phyloP scores from a whole-genome alignment of 225 moss, liverwort and hornwort species.

The Lunularia cruciata region DNA sequence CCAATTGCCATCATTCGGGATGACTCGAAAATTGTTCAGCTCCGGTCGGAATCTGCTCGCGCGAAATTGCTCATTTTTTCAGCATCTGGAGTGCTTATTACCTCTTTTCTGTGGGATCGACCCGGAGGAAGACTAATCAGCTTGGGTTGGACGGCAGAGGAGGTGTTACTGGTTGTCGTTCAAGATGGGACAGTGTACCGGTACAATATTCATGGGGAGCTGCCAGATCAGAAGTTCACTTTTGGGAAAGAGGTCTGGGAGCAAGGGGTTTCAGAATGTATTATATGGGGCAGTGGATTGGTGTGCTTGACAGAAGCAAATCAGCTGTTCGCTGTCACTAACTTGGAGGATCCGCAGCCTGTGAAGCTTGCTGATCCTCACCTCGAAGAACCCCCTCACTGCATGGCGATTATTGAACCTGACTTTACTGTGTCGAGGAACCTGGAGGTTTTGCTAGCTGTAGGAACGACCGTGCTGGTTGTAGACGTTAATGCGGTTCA shows the following conservation, averaged over 20 bases:
- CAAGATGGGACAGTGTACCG: slow-evolving; percentile 91
- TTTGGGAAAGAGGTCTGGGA: slow-evolving; percentile 89
- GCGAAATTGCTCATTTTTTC: slow-evolving; percentile 82
- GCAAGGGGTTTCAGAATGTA: slow-evolving; percentile 85
- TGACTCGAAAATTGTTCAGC: slow-evolving; percentile 96
- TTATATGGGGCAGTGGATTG: slow-evolving; percentile 85
- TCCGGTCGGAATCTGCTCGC: slow-evolving; percentile 88
- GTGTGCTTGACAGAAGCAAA: slow-evolving; percentile 80
- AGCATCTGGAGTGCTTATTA: slow-evolving; percentile 69
- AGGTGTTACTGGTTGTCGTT: slow-evolving; percentile 77
- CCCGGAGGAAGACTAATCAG: slow-evolving; percentile 81
- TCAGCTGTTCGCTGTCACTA: slow-evolving; percentile 81
- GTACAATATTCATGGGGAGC: slow-evolving; percentile 87
- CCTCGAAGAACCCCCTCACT: slow-evolving; percentile 84
- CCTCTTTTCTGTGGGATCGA: slow-evolving; percentile 81
- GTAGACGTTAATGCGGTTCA: slow-evolving; percentile 78
- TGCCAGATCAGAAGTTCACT: slow-evolving; percentile 65
- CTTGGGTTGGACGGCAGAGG: slow-evolving; percentile 93
- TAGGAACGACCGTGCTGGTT: slow-evolving; percentile 66
- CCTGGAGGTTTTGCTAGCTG: slow-evolving; percentile 82
- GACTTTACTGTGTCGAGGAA: slow-evolving; percentile 80
- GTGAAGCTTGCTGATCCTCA: slow-evolving; percentile 80
- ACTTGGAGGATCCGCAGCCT: slow-evolving; percentile 69
- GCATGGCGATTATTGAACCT: slow-evolving; percentile 82
- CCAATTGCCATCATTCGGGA: slow-evolving; percentile 94